phyloP scores from a whole-genome alignment of 2,329 filamentous ascomycete species.

The Botrytis paeoniae region DNA sequence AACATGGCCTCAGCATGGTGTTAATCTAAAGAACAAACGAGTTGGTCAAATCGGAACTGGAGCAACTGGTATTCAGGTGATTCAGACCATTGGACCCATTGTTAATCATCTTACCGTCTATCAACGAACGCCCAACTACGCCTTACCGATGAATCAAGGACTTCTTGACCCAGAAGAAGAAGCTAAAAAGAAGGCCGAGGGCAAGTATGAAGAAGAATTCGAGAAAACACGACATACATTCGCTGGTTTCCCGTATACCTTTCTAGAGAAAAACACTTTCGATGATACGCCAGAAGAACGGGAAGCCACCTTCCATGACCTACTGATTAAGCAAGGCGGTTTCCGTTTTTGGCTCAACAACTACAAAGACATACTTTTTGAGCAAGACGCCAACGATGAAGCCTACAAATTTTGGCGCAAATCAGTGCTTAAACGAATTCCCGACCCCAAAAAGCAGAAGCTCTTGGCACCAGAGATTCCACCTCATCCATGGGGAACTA shows the following conservation, averaged over 20 bases:
- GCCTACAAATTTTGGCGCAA: constrained; percentile 23
- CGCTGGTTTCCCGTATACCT: constrained; percentile 36
- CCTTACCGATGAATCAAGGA: constrained; percentile 33
- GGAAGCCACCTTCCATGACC: constrained; percentile 39
- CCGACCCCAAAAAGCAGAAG: constrained; percentile 38
- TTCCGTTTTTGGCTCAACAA: constrained; percentile 40
- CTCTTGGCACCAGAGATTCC: constrained; percentile 47
- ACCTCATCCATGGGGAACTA: constrained; percentile 47
- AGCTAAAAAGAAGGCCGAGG: constrained; percentile 23
- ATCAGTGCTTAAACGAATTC: background rate
- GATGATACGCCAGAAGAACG: constrained; percentile 39
- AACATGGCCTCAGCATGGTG: constrained; percentile 37
- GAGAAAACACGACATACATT: constrained; percentile 30
- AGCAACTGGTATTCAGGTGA: constrained; percentile 30
- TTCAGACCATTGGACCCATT: constrained; percentile 36
- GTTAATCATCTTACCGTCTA: constrained; percentile 46
- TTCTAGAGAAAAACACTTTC: constrained; percentile 35
- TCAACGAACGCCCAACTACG: constrained; percentile 53
- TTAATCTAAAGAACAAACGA: constrained; percentile 42
- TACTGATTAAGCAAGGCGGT: constrained; percentile 31
- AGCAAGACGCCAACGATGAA: constrained; percentile 34
- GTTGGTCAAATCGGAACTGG: constrained; percentile 27
- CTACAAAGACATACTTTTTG: constrained; percentile 35
- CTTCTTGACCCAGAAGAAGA: constrained; percentile 35
- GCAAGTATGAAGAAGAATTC: constrained; percentile 38